Conservation (phyloP, 345 rosid genomes). For the Bruguiera parviflora region DNA sequence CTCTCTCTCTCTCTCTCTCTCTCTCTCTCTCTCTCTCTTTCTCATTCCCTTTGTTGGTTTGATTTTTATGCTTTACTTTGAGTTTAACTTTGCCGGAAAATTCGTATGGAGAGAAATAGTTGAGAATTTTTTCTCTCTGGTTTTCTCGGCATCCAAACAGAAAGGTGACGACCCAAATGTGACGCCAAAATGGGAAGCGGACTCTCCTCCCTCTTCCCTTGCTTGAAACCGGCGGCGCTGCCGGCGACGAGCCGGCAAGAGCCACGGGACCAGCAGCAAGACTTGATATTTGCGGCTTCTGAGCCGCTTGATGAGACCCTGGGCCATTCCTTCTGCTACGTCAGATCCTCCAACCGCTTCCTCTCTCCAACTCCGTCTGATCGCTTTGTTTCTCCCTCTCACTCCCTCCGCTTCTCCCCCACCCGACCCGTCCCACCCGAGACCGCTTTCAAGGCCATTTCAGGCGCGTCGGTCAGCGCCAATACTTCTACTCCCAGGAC, state of each 20-base stretch:
- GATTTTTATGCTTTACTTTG: background rate
- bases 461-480: conserved; percentile 92
- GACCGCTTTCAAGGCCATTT: conserved; percentile 69
- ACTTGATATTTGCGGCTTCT: conserved; percentile 45
- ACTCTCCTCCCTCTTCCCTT: conserved; percentile 62
- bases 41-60: background rate
- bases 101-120: background rate
- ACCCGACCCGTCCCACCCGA: conserved; percentile 42
- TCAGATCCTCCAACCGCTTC: conserved; percentile 87
- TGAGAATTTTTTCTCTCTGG: background rate
- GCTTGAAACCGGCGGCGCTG: conserved; percentile 51
- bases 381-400: conserved; percentile 79
- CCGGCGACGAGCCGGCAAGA: background rate
- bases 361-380: conserved; percentile 79
- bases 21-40: background rate
- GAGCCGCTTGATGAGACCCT: conserved; percentile 88
- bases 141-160: conserved; percentile 31
- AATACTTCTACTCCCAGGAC: conserved; percentile 77
- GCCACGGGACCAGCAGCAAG: conserved; percentile 37
- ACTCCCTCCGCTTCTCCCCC: conserved; percentile 87
- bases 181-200: conserved; percentile 75
- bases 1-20: background rate
- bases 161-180: conserved; percentile 64
- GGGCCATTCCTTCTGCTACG: conserved; percentile 95
- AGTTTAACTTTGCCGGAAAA: background rate